phyloP scores from a whole-genome alignment of 208 protist species.

The Acanthamoeba castellanii region DNA sequence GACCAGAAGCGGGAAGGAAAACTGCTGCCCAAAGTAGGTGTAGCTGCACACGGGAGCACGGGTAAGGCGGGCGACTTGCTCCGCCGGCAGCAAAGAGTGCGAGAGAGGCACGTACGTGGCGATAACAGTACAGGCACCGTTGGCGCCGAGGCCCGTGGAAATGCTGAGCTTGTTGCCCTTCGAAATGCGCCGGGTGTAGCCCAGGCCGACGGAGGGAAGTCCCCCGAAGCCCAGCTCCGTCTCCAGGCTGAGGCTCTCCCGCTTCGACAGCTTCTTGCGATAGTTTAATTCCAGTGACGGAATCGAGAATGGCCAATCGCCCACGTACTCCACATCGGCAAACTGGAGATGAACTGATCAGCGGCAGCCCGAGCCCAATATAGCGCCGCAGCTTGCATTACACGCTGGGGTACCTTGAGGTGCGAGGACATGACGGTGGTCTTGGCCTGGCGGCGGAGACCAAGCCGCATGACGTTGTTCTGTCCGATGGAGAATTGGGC shows the following conservation, averaged over 20 bases:
- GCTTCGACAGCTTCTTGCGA: slow-evolving; percentile 38
- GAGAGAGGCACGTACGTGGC: neutral
- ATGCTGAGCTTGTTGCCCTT: slow-evolving; percentile 66
- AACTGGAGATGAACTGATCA: slow-evolving; percentile 2
- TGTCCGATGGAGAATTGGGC: slow-evolving; percentile 57
- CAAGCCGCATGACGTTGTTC: slow-evolving; percentile 36
- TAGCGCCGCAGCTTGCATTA: neutral
- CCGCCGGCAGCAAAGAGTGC: no score
- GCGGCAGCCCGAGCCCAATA: no score
- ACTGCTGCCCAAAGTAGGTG: slow-evolving; percentile 51
- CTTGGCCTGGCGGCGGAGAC: slow-evolving; percentile 49
- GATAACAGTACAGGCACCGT: slow-evolving; percentile 39
- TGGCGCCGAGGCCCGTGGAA: slow-evolving; percentile 7
- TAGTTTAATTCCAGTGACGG: slow-evolving; percentile 49
- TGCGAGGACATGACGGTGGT: slow-evolving; percentile 56
- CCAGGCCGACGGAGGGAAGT: neutral
- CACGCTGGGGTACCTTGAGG: neutral
- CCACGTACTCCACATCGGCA: slow-evolving; percentile 37
- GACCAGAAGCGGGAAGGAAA: slow-evolving; percentile 24
- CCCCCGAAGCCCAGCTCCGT: slow-evolving; percentile 22
- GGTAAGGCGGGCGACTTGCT: neutral
- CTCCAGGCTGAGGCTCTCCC: slow-evolving; percentile 41
- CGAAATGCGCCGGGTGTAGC: slow-evolving; percentile 36
- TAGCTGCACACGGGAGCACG: neutral
- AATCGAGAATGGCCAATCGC: slow-evolving; percentile 60